Percentiles rank a stretch among this genome's conserved stretches.
These are phyloP conservation scores for Articulospora tetracladia DNA, from an alignment of 495 filamentous ascomycete species.

Conservation along the genomic window DNA sequence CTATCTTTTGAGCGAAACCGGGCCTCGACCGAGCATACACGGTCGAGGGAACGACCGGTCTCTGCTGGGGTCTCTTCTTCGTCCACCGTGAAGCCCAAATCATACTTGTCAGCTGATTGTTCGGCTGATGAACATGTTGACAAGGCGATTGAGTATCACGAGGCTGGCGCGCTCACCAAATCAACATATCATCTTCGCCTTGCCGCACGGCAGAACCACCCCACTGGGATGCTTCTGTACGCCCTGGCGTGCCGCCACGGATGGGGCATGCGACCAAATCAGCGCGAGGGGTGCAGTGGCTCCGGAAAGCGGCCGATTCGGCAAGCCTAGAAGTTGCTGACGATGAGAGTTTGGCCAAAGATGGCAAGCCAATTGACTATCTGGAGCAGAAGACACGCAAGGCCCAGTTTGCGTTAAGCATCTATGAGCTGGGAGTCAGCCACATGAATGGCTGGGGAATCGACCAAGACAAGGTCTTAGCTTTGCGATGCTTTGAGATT, in stretches of 20 bases:
- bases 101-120: constrained; percentile 38
- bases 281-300: constrained; percentile 86
- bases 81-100: constrained; percentile 56
- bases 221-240: constrained; percentile 93
- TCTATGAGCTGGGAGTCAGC: constrained; percentile 95
- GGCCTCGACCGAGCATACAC: constrained; percentile 36
- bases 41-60: constrained; percentile 36
- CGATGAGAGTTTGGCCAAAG: constrained; percentile 64
- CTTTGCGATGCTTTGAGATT: constrained; percentile 91
- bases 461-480: constrained; percentile 83
- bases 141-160: constrained; percentile 84
- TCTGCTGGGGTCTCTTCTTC: constrained; percentile 63
- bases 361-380: constrained; percentile 58
- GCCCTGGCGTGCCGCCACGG: constrained; percentile 95
- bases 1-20: constrained; percentile 37
- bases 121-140: constrained; percentile 81
- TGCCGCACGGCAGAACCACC: constrained; percentile 78
- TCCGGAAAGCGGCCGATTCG: constrained; percentile 84
- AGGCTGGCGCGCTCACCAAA: constrained; percentile 78
- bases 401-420: constrained; percentile 88
- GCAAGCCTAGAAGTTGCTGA: constrained; percentile 77
- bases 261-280: constrained; percentile 95
- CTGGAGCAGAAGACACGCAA: constrained; percentile 71
- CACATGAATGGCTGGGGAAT: constrained; percentile 98
- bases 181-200: constrained; percentile 94